Conservation (phyloP, 768 basidiomycete genomes). For the Boletus coccyginus region DNA sequence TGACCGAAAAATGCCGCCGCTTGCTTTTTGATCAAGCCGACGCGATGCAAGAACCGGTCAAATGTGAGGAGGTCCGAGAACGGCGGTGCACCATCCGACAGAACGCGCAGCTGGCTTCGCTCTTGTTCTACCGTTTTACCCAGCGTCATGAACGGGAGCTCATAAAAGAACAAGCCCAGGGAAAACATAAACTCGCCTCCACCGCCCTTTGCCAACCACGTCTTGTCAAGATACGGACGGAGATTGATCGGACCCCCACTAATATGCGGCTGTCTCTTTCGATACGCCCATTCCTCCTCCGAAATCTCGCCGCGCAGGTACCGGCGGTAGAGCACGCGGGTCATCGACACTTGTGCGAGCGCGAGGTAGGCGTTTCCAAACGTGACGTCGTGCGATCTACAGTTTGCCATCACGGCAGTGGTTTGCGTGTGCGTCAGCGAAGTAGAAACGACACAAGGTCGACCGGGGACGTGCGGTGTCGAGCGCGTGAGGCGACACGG, state of each 20-base stretch:
- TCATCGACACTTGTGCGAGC: slow-evolving; percentile 50
- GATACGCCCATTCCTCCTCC: slow-evolving; percentile 50
- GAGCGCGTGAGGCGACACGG: slow-evolving; percentile 40
- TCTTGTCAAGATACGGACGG: slow-evolving; percentile 45
- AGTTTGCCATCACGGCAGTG: slow-evolving; percentile 33
- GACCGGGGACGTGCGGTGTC: slow-evolving; percentile 37
- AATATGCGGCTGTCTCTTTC: slow-evolving; percentile 48
- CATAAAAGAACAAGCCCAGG: slow-evolving; percentile 42
- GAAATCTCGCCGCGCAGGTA: slow-evolving; percentile 48
- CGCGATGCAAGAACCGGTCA: slow-evolving; percentile 47
- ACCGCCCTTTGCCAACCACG: slow-evolving; percentile 48
- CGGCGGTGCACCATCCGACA: slow-evolving; percentile 32
- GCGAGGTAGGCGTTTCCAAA: slow-evolving; percentile 51
- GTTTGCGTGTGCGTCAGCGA: slow-evolving; percentile 33
- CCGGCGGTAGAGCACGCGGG: slow-evolving; percentile 47
- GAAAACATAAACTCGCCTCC: slow-evolving; percentile 40
- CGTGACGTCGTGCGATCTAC: slow-evolving; percentile 42
- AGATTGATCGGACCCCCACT: slow-evolving; percentile 50
- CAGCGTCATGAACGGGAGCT: slow-evolving; percentile 48
- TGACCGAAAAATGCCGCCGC: slow-evolving; percentile 34
- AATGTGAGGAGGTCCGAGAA: slow-evolving; percentile 42
- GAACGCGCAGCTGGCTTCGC: neutral
- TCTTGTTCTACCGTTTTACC: slow-evolving; percentile 7
- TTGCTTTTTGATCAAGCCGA: slow-evolving; percentile 37
- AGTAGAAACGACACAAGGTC: slow-evolving; percentile 24